A percentile compares a stretch with the other conserved stretches of the same genome.
phyloP scores from a whole-genome alignment of 148 eudicot genomes.

The Beta vulgaris region DNA sequence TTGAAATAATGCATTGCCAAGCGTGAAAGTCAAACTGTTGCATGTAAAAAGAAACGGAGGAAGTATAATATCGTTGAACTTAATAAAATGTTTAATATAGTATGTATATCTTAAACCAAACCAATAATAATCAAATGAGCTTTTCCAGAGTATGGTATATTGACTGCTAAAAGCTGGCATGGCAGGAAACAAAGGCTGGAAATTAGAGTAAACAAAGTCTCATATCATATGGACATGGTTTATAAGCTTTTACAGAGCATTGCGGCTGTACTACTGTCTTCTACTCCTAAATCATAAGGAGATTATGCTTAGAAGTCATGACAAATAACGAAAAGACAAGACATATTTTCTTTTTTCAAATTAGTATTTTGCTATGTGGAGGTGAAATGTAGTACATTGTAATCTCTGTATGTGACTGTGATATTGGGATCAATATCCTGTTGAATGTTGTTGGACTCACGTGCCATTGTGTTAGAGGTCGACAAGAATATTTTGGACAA shows the following conservation, averaged over 20 bases:
- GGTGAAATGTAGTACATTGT: background rate
- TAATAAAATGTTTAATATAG: too few relatives aligned
- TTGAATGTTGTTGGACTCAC: background rate
- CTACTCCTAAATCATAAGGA: background rate
- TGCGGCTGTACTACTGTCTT: constrained; percentile 1
- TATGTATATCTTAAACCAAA: too few relatives aligned
- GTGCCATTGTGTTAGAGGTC: background rate
- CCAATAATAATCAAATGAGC: background rate
- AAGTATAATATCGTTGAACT: too few relatives aligned
- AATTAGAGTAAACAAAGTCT: background rate
- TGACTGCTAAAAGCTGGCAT: background rate
- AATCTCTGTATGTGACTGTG: background rate
- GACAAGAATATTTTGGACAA: background rate
- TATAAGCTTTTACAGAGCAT: background rate
- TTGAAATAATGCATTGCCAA: too few relatives aligned
- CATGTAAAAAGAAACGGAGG: too few relatives aligned
- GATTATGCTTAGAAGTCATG: background rate
- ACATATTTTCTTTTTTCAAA: background rate
- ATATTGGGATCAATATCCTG: background rate
- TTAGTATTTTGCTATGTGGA: background rate
- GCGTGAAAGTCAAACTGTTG: too few relatives aligned
- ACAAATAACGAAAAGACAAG: background rate
- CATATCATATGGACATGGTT: background rate
- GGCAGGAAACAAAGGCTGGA: background rate
- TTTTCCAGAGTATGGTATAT: background rate